Base-by-base conservation (phyloP, 441 rosid species). In the Kokia cookei region DNA sequence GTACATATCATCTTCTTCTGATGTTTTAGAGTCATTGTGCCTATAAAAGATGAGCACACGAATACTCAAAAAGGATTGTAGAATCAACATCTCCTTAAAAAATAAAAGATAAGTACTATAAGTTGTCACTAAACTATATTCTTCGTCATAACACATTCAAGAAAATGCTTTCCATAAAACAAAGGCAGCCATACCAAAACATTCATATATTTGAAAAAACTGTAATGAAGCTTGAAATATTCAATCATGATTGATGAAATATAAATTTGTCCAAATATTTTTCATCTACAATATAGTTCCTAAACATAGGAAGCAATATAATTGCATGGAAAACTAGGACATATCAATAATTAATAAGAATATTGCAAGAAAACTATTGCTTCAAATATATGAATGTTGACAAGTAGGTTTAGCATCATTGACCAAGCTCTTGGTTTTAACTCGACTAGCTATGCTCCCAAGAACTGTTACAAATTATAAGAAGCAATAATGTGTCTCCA, bases 241-340 rank as follows among this genome's bases (percentile, higher is more conserved):
- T 26, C 68, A 17, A n/a, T 35, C 47, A 35, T 60, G 54, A 54
- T 48, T 67, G 69, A 57, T 40, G 69, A 8, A 22, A 61, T 59
- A 14, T 13, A 37, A 27, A 71, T 32, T 26, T 66, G 65, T 51
- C 19, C 15, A 48, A n/a, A 43, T 54, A 71, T n/a, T 62, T 73
- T 70, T 54, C 57, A 70, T 73, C 29, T 22, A 57, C 19, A 76
- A 62, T 48, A 71, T 64, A 62, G 60, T 7, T 53, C 70, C 72
- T 68, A n/a, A 73, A 26, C 74, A 65, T 17, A 65, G 65, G 60
- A 72, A 64, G 62, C 69, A 71, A 47, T 32, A 71, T 69, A 19
- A 19, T 19, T 19, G 78, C 76, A 75, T 74, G 72, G 60, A 76
- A 79, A 59, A 73, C 73, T 59, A 35, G 67, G 7, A 77, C 53